Evolutionary conservation across 805 yeast genomes (phyloP), one percentile per base, ranked within the genome.

Genomic region (Zygosaccharomyces pseudorouxii): DNA sequence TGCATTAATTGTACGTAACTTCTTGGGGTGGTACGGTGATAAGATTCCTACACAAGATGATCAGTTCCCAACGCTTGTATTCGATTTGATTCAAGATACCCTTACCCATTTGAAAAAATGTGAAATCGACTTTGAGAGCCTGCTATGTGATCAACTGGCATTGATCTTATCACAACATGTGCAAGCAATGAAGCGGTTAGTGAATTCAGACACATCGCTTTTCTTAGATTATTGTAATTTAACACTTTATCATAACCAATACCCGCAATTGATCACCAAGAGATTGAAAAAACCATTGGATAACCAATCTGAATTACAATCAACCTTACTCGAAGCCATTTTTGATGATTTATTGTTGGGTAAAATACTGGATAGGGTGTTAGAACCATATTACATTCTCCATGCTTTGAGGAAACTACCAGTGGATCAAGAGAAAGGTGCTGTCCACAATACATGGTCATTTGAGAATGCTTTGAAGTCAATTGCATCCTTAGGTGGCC

Each of bases 11-110:
- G 43, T 60, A 19, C 52, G 59, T 42, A 64, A 61, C 43, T 64
- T 59, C 45, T 45, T 65, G 7, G 44, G 60, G 11, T 65, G 70
- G 70, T 64, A 64, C 47, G 68, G 68, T 11, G 29, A 49, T n/a
- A 65, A 62, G 46, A 57, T 65, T 4, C 60, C 63, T 7, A 55
- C 66, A 1, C 18, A 51, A 5, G 62, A 62, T 42, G 55, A 53
- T 16, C 56, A 59, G 33, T 56, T 65, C 18, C 30, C 56, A 14
- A 48, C 30, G 1, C 47, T 50, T 22, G 6, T 63, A 9, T 60
- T 55, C 23, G 45, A 57, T 22, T 12, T 56, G 5, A 28, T 60
- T 11, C 51, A 62, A 16, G 41, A 38, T 7, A 20, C 53, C 2
- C 33, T 55, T 14, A 18, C 39, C 5, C 48, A 42, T 39, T 8